Base-by-base conservation (phyloP, 352 stramenopile genomes). In the Pythium biforme region DNA sequence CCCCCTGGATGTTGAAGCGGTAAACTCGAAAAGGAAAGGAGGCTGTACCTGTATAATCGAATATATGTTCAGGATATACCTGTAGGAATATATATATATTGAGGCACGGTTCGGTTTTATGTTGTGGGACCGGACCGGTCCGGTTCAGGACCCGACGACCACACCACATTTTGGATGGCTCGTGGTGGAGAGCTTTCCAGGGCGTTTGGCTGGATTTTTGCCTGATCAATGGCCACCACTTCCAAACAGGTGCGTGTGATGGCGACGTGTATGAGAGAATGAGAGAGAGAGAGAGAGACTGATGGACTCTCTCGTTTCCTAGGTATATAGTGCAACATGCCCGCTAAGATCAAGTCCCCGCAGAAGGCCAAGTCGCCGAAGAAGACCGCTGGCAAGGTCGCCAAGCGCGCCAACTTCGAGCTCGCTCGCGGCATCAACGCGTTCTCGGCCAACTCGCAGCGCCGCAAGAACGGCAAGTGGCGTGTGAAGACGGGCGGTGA, bases 391-490 rank as follows among this genome's bases (percentile, higher is more conserved):
- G 64, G 29, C 51, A 70, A 57, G 56, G 64, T 66, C 43, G 64
- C 58, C 57, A 86, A 83, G 64, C 81, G 81, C 58, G 61, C 79
- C 59, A 90, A 90, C 67, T 67, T 84, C 22, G 81, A 83, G 71
- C 64, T 92, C 57, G 73, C 78, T 11, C 72, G 83, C 62, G 83
- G 83, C 63, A 86, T 92, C 68, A 92, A 92, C 74, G 83, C 83
- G 31, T 88, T 84, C 70, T 79, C 78, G 58, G 73, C 78, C 68
- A 92, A 90, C 69, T 76, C 72, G 61, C 60, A 89, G 58, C 69
- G 69, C 45, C 78, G 79, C 66, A 77, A 76, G 56, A 90, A 92
- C 63, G 79, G 80, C 55, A 70, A 62, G 59, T 72, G 65, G 65
- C 47, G 45, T 25, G 65, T 72, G 25, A 72, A 72, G 65, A 72